Conservation (phyloP, 352 stramenopile species). For the Globisporangium middletonii region DNA sequence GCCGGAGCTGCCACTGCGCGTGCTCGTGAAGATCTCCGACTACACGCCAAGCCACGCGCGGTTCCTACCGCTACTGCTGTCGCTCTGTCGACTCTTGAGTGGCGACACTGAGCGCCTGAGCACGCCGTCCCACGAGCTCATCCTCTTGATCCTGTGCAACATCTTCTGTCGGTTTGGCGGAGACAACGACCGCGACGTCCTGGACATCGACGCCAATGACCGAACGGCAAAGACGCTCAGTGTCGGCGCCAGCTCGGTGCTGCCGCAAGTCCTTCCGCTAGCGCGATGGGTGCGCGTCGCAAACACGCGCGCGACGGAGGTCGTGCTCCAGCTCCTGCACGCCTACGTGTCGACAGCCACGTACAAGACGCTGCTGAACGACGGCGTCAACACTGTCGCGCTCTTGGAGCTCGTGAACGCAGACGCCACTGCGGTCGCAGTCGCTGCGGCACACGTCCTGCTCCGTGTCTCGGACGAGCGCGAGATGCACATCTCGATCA, state of each 20-base stretch:
- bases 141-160: slow-evolving; percentile 59
- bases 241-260: slow-evolving; percentile 11
- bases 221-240: slow-evolving; percentile 16
- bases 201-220: background rate
- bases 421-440: slow-evolving; percentile 28
- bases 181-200: background rate
- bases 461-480: slow-evolving; percentile 30
- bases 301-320: slow-evolving; percentile 23
- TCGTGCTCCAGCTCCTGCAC: slow-evolving; percentile 53
- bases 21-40: slow-evolving; percentile 44
- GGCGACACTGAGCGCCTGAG: slow-evolving; percentile 4
- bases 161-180: slow-evolving; percentile 29
- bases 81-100: slow-evolving; percentile 17
- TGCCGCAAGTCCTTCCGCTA: slow-evolving; percentile 52
- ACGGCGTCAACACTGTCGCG: slow-evolving; percentile 43
- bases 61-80: slow-evolving; percentile 31
- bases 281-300: slow-evolving; percentile 37
- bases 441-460: slow-evolving; percentile 38
- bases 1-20: slow-evolving; percentile 33
- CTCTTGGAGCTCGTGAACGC: slow-evolving; percentile 36
- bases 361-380: slow-evolving; percentile 41
- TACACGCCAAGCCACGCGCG: slow-evolving; percentile 24
- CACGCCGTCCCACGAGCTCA: slow-evolving; percentile 16
- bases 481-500: slow-evolving; percentile 58
- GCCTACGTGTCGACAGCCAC: slow-evolving; percentile 23